Conservation (phyloP, 306 rosid genomes). For the Cucumis sativus region DNA sequence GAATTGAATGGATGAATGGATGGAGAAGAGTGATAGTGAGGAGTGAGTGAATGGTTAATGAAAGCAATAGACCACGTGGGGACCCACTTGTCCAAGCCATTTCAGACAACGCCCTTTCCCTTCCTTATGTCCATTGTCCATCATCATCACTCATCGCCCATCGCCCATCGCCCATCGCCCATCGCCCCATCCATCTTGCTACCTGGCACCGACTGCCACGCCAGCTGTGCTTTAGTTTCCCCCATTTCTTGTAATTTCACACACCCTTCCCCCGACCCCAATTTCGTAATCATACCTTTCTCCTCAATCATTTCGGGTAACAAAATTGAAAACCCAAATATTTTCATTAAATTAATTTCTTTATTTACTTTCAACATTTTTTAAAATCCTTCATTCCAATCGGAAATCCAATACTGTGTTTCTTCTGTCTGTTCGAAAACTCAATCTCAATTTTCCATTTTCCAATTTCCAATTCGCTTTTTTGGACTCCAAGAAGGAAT, state of each 20-base stretch:
- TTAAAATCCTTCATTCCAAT: neutral
- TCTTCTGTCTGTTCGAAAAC: neutral
- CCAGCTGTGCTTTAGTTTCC: neutral
- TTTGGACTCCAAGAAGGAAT: neutral
- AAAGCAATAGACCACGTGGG: neutral
- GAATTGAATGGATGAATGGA: no score
- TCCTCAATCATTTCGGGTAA: neutral
- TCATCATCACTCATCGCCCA: neutral
- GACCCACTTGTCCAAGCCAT: conserved; percentile 1
- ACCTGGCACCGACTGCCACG: conserved; percentile 7
- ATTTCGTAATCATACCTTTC: neutral
- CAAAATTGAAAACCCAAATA: no score
- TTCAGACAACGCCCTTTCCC: neutral
- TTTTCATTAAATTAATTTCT: neutral
- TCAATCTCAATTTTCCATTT: neutral
- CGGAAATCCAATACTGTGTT: neutral
- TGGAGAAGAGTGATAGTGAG: no score
- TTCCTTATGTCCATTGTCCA: neutral
- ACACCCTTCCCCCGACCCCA: neutral
- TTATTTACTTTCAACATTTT: neutral
- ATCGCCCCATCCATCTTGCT: neutral
- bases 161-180: neutral
- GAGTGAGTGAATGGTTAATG: neutral
- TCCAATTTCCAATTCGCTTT: neutral
- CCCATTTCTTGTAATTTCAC: neutral